Percentiles rank a stretch among this genome's conserved stretches.
Evolutionary conservation across 1,284 basidiomycete genomes (phyloP).

Genomic region (Cryptococcus wingfieldii): DNA sequence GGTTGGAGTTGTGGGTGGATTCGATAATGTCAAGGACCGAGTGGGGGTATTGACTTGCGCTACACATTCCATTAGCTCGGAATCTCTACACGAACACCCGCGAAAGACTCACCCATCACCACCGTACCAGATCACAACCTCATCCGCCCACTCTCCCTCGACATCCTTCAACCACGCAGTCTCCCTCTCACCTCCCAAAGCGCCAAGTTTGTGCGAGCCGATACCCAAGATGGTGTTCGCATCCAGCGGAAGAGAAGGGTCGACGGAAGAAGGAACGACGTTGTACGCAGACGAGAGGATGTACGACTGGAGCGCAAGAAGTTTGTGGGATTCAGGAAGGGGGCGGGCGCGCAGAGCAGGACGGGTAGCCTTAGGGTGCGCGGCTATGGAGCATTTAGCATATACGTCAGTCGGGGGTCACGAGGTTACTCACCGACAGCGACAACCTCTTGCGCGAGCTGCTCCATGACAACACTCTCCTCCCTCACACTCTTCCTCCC

Average conservation of each 20-base stretch:
- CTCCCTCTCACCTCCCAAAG: slow-evolving; percentile 15
- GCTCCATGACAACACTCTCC: background rate
- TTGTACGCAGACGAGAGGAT: slow-evolving; percentile 36
- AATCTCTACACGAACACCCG: background rate
- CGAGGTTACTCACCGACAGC: slow-evolving; percentile 11
- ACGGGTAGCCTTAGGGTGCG: slow-evolving; percentile 21
- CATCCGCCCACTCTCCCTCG: slow-evolving; percentile 22
- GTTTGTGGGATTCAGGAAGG: slow-evolving; percentile 39
- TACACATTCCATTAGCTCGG: background rate
- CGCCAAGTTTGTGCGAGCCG: slow-evolving; percentile 22
- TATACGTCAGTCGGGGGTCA: background rate
- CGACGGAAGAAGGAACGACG: slow-evolving; percentile 28
- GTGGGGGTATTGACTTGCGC: slow-evolving; percentile 17
- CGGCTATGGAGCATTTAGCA: background rate
- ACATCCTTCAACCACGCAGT: slow-evolving; percentile 32
- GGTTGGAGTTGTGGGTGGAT: slow-evolving; percentile 23
- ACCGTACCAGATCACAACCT: slow-evolving; percentile 42
- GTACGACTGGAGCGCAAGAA: slow-evolving; percentile 47
- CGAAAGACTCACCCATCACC: slow-evolving; percentile 15
- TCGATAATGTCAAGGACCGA: slow-evolving; percentile 27
- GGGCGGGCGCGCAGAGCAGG: slow-evolving; percentile 21
- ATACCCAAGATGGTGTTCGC: slow-evolving; percentile 37
- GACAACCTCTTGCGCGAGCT: background rate
- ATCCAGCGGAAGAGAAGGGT: slow-evolving; percentile 36
- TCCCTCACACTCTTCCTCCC: slow-evolving; percentile 3